Evolutionary conservation across 192 early-diverging fungal species (phyloP), one percentile per base, ranked within the genome.

Genomic region (Funneliformis mosseae): DNA sequence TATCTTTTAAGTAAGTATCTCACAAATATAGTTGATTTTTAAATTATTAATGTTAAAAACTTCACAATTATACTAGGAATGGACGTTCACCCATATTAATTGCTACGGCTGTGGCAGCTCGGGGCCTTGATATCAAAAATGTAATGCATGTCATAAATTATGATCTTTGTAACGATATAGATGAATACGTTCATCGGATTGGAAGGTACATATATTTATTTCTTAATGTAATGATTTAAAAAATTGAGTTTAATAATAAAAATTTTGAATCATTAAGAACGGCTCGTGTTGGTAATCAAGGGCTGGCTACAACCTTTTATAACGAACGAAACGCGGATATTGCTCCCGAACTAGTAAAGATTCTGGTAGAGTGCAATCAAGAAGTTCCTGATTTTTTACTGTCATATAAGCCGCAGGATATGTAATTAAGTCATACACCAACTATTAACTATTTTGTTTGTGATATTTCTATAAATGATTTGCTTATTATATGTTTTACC

Each of bases 101-200:
- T n/a, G 95, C 95, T n/a, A 97, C 95, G 23, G 94, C 93, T 50
- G 94, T 97, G 6, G 95, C 95, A 43, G 92, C 95, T 21, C 91
- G 95, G 74, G 95, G 95, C 82, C 84, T 96, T n/a, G 95, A 96
- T 82, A 95, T 96, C 76, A 92, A 93, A 73, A 94, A 95, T 84
- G 93, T 96, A 12, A 91, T 89, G 73, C 94, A 96, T 81, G 95
- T 96, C 28, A 91, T 96, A 78, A 95, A 96, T 84, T 96, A 93
- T 76, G 95, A 96, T 78, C 84, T 96, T 8, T 90, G 92, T 74
- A 87, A 83, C 27, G 92, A 95, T 78, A 94, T 95, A 82, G 95
- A 96, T 69, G 95, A 96, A 74, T 93, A 93, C 81, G 91, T 96
- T 43, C 95, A 96, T 80, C 91, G 95, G 41, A 96, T 96, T 79